A percentile compares a stretch with the other conserved stretches of the same genome.
These are phyloP conservation scores for Pugionium cornutum DNA, from an alignment of 345 rosid genomes.

Conservation along the genomic window DNA sequence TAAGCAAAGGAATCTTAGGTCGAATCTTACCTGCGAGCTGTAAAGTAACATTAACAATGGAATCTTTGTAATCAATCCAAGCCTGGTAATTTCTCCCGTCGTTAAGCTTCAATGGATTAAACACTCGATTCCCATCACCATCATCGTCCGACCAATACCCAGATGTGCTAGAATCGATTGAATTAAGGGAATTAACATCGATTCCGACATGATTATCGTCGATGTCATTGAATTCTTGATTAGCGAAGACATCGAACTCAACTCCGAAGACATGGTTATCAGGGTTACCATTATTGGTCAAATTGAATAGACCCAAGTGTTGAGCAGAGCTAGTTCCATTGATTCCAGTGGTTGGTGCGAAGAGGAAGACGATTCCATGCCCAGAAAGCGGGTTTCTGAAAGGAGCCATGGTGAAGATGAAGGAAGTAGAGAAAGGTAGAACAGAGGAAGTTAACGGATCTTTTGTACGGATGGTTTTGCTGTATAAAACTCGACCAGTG, in stretches of 20 bases:
- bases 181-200: conserved; percentile 47
- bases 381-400: conserved; percentile 47
- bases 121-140: conserved; percentile 27
- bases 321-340: conserved; percentile 48
- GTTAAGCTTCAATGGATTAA: conserved; percentile 58
- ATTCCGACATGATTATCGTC: conserved; percentile 51
- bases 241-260: conserved; percentile 54
- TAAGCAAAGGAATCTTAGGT: conserved; percentile 54
- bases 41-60: conserved; percentile 43
- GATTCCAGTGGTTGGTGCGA: conserved; percentile 44
- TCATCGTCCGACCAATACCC: conserved; percentile 44
- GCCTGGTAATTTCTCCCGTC: conserved; percentile 76
- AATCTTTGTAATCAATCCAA: conserved; percentile 68
- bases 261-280: conserved; percentile 43
- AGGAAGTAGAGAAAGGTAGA: conserved; percentile 53
- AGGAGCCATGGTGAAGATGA: conserved; percentile 57
- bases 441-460: conserved; percentile 43
- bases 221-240: conserved; percentile 52
- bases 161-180: conserved; percentile 34
- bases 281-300: conserved; percentile 46
- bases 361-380: conserved; percentile 57
- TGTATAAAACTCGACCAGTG: conserved; percentile 51
- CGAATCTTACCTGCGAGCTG: conserved; percentile 42
- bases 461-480: conserved; percentile 37
- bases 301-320: conserved; percentile 51